A percentile compares a stretch with the other conserved stretches of the same genome.
Evolutionary conservation across 805 yeast species (phyloP).

Genomic region (Yamadazyma endophytica): DNA sequence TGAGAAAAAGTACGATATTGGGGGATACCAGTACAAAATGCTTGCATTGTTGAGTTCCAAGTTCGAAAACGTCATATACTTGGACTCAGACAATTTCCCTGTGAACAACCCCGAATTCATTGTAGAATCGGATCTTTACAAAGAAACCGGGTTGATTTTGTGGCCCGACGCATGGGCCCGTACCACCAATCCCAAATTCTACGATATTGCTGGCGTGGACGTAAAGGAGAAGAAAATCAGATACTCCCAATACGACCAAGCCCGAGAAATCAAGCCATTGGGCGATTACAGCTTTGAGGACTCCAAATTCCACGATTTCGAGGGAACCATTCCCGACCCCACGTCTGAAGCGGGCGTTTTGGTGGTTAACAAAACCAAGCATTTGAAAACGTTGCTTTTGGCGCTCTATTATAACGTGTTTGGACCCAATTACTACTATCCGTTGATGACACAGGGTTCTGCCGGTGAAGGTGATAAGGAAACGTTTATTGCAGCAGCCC

Average conservation of each 20-base stretch:
- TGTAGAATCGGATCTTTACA: slow-evolving; percentile 41
- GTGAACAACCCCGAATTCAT: slow-evolving; percentile 40
- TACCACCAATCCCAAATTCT: slow-evolving; percentile 58
- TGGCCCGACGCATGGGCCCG: slow-evolving; percentile 77
- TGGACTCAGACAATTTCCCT: slow-evolving; percentile 52
- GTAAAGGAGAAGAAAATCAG: slow-evolving; percentile 32
- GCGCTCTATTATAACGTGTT: slow-evolving; percentile 59
- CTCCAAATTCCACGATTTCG: slow-evolving; percentile 52
- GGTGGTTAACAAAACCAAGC: slow-evolving; percentile 55
- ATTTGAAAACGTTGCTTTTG: slow-evolving; percentile 53
- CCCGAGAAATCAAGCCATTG: slow-evolving; percentile 20
- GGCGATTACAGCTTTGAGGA: slow-evolving; percentile 23
- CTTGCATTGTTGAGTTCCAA: slow-evolving; percentile 60
- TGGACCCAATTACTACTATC: slow-evolving; percentile 67
- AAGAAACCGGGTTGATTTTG: slow-evolving; percentile 45
- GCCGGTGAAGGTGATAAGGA: slow-evolving; percentile 84
- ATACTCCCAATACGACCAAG: slow-evolving; percentile 29
- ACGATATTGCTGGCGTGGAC: slow-evolving; percentile 45
- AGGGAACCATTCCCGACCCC: slow-evolving; percentile 63
- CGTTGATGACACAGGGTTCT: slow-evolving; percentile 63
- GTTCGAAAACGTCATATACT: slow-evolving; percentile 43
- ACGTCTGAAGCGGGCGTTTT: slow-evolving; percentile 71
- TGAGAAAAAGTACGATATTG: slow-evolving; percentile 19
- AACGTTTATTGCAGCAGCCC: slow-evolving; percentile 68
- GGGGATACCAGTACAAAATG: slow-evolving; percentile 50